phyloP scores from a whole-genome alignment of 164 flowering plant genomes.

The Amborella trichopoda region DNA sequence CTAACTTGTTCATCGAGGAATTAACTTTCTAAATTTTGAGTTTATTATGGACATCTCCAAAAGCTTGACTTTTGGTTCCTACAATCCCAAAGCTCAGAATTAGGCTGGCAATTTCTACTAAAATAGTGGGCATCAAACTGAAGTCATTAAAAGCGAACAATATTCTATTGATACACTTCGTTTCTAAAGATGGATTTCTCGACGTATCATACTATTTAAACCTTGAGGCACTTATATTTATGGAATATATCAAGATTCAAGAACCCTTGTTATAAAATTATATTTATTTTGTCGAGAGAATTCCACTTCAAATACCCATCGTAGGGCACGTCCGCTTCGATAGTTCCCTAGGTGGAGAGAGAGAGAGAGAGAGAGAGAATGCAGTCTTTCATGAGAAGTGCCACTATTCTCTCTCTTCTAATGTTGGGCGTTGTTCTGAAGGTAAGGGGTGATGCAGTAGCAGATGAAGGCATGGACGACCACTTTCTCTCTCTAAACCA shows the following conservation, averaged over 20 bases:
- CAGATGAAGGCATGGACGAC: slow-evolving; percentile 10
- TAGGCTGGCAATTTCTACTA: no score
- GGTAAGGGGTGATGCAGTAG: slow-evolving; percentile 6
- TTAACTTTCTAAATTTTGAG: no score
- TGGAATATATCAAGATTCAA: slow-evolving; percentile 2
- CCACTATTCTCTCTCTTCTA: slow-evolving; percentile 11
- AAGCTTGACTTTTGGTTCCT: no score
- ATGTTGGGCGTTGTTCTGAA: slow-evolving; percentile 5
- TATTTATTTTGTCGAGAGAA: no score
- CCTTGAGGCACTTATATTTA: background rate
- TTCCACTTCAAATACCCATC: slow-evolving; percentile 5
- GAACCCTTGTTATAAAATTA: no score
- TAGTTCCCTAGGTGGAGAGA: background rate
- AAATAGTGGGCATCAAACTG: background rate
- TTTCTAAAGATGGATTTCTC: background rate
- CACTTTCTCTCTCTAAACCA: background rate
- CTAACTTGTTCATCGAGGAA: no score
- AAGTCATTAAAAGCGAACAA: background rate
- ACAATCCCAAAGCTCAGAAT: no score
- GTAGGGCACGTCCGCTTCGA: background rate
- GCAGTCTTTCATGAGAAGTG: slow-evolving; percentile 2
- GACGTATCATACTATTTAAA: background rate
- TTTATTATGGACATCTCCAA: no score
- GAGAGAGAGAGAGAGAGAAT: slow-evolving; percentile 10
- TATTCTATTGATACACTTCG: background rate